Percentiles rank a stretch among this genome's conserved stretches.
phyloP scores from a whole-genome alignment of 306 rosid genomes.

The Fagus crenata region DNA sequence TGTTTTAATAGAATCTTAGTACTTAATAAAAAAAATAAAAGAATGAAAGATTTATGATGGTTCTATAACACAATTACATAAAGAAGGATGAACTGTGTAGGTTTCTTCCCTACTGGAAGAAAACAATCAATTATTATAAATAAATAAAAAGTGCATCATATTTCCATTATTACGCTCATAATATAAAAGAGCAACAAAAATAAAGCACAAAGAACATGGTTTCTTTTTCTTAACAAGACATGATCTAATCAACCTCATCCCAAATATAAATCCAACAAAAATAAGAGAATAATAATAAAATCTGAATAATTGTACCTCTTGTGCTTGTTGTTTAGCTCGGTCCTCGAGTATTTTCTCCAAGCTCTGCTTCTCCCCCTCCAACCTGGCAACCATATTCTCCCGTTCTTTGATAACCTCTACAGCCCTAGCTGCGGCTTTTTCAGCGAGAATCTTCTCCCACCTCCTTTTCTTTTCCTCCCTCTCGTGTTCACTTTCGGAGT shows the following conservation, averaged over 20 bases:
- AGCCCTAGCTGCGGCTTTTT: slow-evolving; percentile 88
- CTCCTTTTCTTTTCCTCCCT: slow-evolving; percentile 77
- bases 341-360: slow-evolving; percentile 90
- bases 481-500: slow-evolving; percentile 79
- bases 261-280: slow-evolving; percentile 4
- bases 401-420: slow-evolving; percentile 70
- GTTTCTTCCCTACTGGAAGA: background rate
- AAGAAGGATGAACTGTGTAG: background rate
- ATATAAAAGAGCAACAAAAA: background rate
- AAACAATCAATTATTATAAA: background rate
- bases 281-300: slow-evolving; percentile 18
- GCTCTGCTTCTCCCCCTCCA: slow-evolving; percentile 98
- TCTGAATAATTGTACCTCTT: slow-evolving; percentile 61
- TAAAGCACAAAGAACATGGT: background rate
- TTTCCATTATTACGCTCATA: background rate
- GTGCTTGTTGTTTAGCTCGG: slow-evolving; percentile 85
- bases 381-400: slow-evolving; percentile 84
- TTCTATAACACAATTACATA: background rate
- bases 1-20: no score
- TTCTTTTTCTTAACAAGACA: background rate
- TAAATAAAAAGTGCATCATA: background rate
- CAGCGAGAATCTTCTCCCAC: slow-evolving; percentile 74
- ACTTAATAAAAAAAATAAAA: no score
- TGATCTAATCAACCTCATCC: background rate
- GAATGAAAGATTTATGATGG: background rate